These are phyloP conservation scores for Rhazya stricta DNA, from an alignment of 257 asterid genomes.

Conservation along the genomic window DNA sequence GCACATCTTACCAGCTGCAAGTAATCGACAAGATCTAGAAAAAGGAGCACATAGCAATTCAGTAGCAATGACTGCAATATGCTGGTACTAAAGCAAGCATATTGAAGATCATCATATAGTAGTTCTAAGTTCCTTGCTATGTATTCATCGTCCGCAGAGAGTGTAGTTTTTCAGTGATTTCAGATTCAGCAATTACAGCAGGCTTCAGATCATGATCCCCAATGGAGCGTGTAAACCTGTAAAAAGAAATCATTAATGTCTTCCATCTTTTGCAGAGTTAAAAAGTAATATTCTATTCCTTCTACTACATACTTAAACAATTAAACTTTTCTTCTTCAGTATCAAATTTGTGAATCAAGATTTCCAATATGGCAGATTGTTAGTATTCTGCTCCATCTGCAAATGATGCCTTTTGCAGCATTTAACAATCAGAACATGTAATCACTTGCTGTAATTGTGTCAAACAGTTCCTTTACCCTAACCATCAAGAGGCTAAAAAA, in stretches of 20 bases:
- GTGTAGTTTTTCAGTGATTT: constrained; percentile 63
- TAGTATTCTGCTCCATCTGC: neutral
- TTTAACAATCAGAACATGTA: neutral
- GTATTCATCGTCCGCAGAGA: constrained; percentile 73
- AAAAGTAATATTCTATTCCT: neutral
- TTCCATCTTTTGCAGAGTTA: neutral
- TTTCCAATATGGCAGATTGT: neutral
- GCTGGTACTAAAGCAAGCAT: neutral
- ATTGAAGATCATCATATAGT: neutral
- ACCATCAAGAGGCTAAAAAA: neutral
- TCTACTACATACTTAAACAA: neutral
- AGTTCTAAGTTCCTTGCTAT: constrained; percentile 38
- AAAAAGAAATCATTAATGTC: constrained; percentile 7
- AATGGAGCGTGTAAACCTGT: constrained; percentile 91
- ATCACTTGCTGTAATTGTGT: no score
- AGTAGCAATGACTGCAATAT: neutral
- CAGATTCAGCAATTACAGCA: constrained; percentile 93
- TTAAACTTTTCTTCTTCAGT: constrained; percentile 1
- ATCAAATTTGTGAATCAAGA: neutral
- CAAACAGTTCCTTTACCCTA: neutral
- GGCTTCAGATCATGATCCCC: constrained; percentile 99
- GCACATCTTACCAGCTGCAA: neutral
- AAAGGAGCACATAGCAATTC: neutral
- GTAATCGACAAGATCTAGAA: neutral
- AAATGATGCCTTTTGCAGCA: neutral